Percentiles rank a stretch among this genome's conserved stretches.
phyloP scores from a whole-genome alignment of 2,329 filamentous ascomycete genomes.

The Dendryphion nanum region DNA sequence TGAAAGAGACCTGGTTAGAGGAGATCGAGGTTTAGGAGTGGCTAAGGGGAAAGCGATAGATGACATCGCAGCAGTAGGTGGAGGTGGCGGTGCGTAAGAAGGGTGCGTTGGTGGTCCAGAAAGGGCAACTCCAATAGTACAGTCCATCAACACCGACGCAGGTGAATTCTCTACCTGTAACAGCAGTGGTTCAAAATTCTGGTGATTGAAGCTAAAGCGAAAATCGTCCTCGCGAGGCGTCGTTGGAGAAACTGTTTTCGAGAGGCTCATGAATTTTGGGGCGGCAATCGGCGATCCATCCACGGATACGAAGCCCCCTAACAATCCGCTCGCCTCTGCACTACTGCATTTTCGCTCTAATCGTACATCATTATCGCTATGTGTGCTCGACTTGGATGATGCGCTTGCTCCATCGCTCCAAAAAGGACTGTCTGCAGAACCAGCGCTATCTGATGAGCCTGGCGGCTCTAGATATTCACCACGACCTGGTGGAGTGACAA shows the following conservation, averaged over 20 bases:
- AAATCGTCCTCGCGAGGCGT: conserved; percentile 6
- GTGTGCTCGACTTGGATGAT: conserved; percentile 29
- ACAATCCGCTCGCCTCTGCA: conserved; percentile 23
- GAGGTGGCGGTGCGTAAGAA: too few species aligned
- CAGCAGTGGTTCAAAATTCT: neutral
- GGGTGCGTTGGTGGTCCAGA: neutral
- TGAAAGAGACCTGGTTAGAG: neutral
- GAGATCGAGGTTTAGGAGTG: too few species aligned
- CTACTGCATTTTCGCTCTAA: conserved; percentile 12
- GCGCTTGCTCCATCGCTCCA: conserved; percentile 31
- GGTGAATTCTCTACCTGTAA: neutral
- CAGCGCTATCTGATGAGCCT: conserved; percentile 28
- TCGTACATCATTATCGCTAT: conserved; percentile 9
- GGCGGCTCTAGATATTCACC: conserved; percentile 7
- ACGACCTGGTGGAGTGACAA: conserved; percentile 3
- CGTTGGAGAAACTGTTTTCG: neutral
- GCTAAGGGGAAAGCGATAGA: too few species aligned
- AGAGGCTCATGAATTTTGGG: conserved; percentile 3
- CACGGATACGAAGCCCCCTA: conserved; percentile 28
- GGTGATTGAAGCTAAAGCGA: conserved; percentile 10
- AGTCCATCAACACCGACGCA: neutral
- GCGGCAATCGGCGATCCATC: conserved; percentile 8
- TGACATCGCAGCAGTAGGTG: too few species aligned
- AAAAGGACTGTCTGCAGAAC: conserved; percentile 20
- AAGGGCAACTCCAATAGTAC: neutral